phyloP scores from a whole-genome alignment of 169 alveolate genomes.

The Plasmodium knowlesi region DNA sequence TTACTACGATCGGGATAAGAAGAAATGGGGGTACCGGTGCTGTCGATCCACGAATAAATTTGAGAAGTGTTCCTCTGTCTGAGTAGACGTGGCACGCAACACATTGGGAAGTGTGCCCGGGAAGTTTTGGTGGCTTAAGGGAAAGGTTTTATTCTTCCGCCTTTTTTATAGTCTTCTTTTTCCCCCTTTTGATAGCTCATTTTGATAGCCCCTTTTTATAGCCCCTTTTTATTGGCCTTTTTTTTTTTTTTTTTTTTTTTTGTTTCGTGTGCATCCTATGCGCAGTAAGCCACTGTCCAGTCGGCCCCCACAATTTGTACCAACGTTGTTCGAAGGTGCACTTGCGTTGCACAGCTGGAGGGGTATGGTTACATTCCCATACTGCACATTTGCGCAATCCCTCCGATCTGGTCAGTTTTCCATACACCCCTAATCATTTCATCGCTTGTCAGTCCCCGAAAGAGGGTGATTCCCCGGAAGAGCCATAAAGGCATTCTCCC shows the following conservation, averaged over 20 bases:
- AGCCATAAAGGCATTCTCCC: slow-evolving; percentile 74
- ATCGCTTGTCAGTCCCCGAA: too few relatives aligned
- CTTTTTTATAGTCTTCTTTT: background rate
- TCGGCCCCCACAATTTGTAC: background rate
- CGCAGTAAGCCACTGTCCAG: background rate
- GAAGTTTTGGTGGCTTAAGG: background rate
- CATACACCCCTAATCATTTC: background rate
- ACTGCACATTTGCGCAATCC: background rate
- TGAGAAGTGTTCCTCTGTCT: slow-evolving; percentile 39
- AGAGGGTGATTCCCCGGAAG: slow-evolving; percentile 68
- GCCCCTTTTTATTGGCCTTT: background rate
- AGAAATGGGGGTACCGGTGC: slow-evolving; percentile 92
- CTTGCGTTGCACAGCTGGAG: background rate
- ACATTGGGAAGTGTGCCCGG: background rate
- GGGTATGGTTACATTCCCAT: background rate
- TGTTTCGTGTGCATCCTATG: background rate
- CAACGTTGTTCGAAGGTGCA: background rate
- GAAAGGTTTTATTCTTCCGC: background rate
- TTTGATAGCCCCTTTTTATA: background rate
- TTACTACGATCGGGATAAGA: slow-evolving; percentile 83
- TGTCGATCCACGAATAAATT: slow-evolving; percentile 77
- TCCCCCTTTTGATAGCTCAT: background rate
- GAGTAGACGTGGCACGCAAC: background rate
- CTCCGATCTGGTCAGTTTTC: background rate
- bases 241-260: background rate